Evolutionary conservation across 2,329 filamentous ascomycete genomes (phyloP).

Genomic region (Penicillium rolfsii): DNA sequence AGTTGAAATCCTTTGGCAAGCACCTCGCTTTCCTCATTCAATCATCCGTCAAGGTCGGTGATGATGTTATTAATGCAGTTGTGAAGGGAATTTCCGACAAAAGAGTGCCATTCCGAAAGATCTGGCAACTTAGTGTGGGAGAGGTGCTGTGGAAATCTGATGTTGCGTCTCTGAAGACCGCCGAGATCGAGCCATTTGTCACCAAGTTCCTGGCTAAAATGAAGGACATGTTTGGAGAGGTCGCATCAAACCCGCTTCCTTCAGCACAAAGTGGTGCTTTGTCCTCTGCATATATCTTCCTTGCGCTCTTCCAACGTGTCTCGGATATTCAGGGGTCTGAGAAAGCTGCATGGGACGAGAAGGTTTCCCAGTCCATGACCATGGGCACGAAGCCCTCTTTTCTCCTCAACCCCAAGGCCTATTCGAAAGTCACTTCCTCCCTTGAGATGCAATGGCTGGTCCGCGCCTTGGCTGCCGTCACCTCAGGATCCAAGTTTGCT

Average conservation of each 20-base stretch:
- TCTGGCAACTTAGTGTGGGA: conserved; percentile 78
- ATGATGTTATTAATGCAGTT: conserved; percentile 69
- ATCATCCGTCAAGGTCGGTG: conserved; percentile 65
- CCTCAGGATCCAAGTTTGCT: conserved; percentile 57
- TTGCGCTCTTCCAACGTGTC: conserved; percentile 62
- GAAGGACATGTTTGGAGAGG: conserved; percentile 73
- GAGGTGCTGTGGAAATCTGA: conserved; percentile 67
- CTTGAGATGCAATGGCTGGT: conserved; percentile 80
- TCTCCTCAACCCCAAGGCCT: conserved; percentile 80
- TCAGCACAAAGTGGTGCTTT: conserved; percentile 83
- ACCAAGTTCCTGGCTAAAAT: conserved; percentile 56
- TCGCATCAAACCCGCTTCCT: conserved; percentile 73
- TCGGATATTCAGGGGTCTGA: conserved; percentile 59
- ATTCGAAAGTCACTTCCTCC: conserved; percentile 72
- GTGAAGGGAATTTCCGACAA: conserved; percentile 86
- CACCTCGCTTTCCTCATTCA: conserved; percentile 66
- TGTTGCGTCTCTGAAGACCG: conserved; percentile 52
- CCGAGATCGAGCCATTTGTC: conserved; percentile 52
- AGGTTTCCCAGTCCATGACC: conserved; percentile 68
- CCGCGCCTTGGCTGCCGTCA: conserved; percentile 67
- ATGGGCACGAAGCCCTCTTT: conserved; percentile 84
- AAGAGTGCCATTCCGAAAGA: conserved; percentile 71
- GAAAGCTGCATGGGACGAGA: conserved; percentile 51
- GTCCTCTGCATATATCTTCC: conserved; percentile 74
- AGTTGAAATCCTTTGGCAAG: conserved; percentile 71